Conservation (phyloP, 1,284 basidiomycete species). For the Laetiporus sulphureus region DNA sequence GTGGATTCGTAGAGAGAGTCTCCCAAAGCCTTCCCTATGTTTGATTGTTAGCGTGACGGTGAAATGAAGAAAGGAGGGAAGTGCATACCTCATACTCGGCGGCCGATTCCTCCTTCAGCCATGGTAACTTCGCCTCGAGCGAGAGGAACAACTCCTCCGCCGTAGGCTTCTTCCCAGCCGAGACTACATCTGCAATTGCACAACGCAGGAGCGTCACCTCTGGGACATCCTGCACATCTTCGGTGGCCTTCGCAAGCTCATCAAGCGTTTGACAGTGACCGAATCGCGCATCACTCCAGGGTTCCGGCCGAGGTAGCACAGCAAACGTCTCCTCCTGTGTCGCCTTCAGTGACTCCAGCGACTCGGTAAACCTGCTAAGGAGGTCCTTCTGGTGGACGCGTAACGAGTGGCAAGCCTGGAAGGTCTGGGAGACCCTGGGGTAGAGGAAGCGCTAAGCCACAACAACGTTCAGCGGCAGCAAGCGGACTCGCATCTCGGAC, state of each 20-base stretch:
- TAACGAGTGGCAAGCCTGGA: conserved; percentile 52
- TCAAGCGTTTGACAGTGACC: conserved; percentile 38
- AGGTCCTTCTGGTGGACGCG: conserved; percentile 51
- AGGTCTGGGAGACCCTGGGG: conserved; percentile 54
- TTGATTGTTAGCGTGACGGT: conserved; percentile 2
- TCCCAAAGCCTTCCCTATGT: conserved; percentile 53
- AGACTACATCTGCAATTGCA: conserved; percentile 43
- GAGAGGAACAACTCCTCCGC: conserved; percentile 53
- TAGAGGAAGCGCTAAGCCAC: conserved; percentile 52
- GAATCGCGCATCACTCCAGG: conserved; percentile 43
- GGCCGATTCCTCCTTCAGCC: conserved; percentile 47
- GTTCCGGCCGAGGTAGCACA: conserved; percentile 45
- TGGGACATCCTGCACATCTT: conserved; percentile 34
- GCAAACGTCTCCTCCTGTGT: conserved; percentile 46
- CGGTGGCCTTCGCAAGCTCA: conserved; percentile 33
- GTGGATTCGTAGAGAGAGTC: conserved; percentile 44
- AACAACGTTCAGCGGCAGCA: background rate
- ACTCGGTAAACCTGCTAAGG: conserved; percentile 44
- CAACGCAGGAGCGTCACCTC: conserved; percentile 54
- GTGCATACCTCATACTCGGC: conserved; percentile 43
- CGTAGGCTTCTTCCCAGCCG: conserved; percentile 36
- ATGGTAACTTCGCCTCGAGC: conserved; percentile 49
- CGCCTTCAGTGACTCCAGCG: conserved; percentile 44
- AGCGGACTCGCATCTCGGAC: background rate
- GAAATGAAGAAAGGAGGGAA: background rate